Conservation (phyloP, 129 eudicot genomes). For the Sambucus nigra region DNA sequence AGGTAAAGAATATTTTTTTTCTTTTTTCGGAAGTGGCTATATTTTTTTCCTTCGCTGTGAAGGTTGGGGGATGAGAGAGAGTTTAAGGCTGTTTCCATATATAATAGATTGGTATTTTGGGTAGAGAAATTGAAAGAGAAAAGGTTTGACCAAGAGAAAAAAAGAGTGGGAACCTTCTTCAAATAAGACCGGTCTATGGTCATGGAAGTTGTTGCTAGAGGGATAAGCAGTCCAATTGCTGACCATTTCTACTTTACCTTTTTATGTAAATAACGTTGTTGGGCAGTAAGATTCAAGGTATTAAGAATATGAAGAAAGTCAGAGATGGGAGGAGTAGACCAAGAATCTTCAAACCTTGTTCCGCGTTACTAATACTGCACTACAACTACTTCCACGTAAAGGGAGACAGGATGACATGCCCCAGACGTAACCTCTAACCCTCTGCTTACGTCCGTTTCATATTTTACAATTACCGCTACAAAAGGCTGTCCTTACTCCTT, state of each 20-base stretch:
- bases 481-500: no score
- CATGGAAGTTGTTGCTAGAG: constrained; percentile 9
- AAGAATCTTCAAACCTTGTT: constrained; percentile 19
- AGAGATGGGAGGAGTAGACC: constrained; percentile 2
- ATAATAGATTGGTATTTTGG: neutral
- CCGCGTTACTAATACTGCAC: constrained; percentile 14
- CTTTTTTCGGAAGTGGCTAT: no score
- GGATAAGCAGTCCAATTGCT: constrained; percentile 17
- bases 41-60: no score
- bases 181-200: constrained; percentile 29
- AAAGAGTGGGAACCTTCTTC: constrained; percentile 16
- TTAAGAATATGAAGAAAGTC: no score
- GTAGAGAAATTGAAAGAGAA: neutral
- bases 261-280: no score
- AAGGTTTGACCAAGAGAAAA: constrained; percentile 20
- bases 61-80: no score
- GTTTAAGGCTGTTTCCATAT: constrained; percentile 1
- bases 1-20: no score
- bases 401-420: constrained; percentile 8
- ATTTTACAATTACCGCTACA: no score
- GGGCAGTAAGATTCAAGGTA: no score
- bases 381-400: neutral
- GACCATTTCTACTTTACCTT: constrained; percentile 20
- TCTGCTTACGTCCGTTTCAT: constrained; percentile 13
- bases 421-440: neutral